Evolutionary conservation across 108 stramenopile genomes (phyloP).

Genomic region (Cyclotella baltica): DNA sequence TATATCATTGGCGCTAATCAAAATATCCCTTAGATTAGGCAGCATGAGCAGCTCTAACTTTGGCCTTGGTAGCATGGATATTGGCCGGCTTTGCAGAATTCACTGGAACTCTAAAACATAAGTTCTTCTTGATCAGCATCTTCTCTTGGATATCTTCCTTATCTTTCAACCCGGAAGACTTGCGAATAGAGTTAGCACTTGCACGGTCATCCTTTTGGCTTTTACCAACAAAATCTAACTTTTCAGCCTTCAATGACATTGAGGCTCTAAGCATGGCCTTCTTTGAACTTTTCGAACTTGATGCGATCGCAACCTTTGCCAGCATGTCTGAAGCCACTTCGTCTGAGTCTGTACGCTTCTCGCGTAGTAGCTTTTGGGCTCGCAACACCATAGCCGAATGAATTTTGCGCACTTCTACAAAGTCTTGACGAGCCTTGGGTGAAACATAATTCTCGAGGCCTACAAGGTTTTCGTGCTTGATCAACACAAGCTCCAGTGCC

Average conservation of each 20-base stretch:
- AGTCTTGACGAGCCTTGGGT: neutral
- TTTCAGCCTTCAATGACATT: neutral
- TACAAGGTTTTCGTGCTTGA: neutral
- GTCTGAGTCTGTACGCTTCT: neutral
- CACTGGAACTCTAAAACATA: no score
- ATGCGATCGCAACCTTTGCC: neutral
- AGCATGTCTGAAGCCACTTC: neutral
- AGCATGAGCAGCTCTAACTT: no score
- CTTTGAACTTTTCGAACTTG: neutral
- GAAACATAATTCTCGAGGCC: neutral
- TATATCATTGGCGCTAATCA: no score
- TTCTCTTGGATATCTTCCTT: no score
- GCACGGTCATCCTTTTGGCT: no score
- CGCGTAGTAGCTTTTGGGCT: neutral
- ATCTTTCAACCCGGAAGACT: no score
- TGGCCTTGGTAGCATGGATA: no score
- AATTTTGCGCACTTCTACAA: neutral
- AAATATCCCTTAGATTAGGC: no score
- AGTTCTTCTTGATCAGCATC: no score
- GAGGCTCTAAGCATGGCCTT: neutral
- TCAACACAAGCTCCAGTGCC: neutral
- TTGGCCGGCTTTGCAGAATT: no score
- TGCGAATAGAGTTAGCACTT: no score
- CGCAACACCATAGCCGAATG: neutral
- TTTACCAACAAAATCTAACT: no score